A percentile compares a stretch with the other conserved stretches of the same genome.
phyloP scores from a whole-genome alignment of 164 flowering plant genomes.

The Litsea cubeba region DNA sequence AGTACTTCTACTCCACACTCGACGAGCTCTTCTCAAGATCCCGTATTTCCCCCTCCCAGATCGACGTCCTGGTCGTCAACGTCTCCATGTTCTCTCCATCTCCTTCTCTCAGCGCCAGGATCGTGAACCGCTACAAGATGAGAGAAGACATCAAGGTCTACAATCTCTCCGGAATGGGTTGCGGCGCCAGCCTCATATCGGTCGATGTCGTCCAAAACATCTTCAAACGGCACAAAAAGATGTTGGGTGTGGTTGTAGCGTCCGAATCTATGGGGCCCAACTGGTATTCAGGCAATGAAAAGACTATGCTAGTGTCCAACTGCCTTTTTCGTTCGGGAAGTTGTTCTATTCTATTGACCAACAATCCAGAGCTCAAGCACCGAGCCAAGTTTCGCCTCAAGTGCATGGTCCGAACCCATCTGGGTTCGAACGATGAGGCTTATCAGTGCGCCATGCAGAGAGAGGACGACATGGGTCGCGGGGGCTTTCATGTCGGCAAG shows the following conservation, averaged over 20 bases:
- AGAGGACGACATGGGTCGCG: slow-evolving; percentile 6
- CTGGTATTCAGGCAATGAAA: slow-evolving; percentile 13
- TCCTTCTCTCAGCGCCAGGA: slow-evolving; percentile 51
- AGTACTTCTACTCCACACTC: slow-evolving; percentile 40
- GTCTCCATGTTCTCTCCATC: slow-evolving; percentile 48
- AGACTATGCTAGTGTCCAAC: slow-evolving; percentile 11
- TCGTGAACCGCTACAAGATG: slow-evolving; percentile 53
- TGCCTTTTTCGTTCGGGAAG: slow-evolving; percentile 15
- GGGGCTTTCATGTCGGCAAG: slow-evolving; percentile 19
- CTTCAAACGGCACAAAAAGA: slow-evolving; percentile 4
- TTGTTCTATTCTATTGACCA: slow-evolving; percentile 14
- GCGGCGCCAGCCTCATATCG: slow-evolving; percentile 16
- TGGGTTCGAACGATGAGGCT: slow-evolving; percentile 8
- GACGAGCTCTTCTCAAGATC: slow-evolving; percentile 46
- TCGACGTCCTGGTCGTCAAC: slow-evolving; percentile 65
- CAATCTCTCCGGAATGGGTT: slow-evolving; percentile 13
- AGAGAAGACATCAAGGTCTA: slow-evolving; percentile 14
- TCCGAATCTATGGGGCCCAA: slow-evolving; percentile 9
- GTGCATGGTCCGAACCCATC: slow-evolving; percentile 13
- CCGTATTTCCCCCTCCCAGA: slow-evolving; percentile 40
- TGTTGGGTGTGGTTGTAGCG: slow-evolving; percentile 9
- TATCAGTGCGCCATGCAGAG: slow-evolving; percentile 11
- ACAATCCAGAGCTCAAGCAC: neutral
- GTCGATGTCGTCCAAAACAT: slow-evolving; percentile 6
- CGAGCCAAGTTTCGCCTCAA: slow-evolving; percentile 10